Percentiles rank a stretch among this genome's conserved stretches.
Evolutionary conservation across 139 green algal genomes (phyloP).

Genomic region (Chlamydomonas applanata): DNA sequence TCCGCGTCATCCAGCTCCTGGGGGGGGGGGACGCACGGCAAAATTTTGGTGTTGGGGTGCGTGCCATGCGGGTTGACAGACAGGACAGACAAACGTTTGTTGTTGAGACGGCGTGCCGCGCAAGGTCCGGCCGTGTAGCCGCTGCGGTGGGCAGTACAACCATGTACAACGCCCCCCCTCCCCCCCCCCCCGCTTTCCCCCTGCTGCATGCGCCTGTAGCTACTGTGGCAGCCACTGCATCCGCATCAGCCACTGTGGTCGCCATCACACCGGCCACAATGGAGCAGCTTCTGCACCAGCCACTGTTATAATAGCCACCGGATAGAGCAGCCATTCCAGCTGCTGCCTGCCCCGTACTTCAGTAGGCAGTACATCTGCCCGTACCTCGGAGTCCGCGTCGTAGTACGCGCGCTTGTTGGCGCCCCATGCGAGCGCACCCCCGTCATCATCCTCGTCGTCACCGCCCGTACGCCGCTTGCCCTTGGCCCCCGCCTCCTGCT

Average conservation of each 20-base stretch:
- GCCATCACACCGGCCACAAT: background rate
- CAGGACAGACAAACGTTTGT: background rate
- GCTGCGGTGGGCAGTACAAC: too few relatives aligned
- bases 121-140: too few relatives aligned
- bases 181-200: too few relatives aligned
- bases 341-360: background rate
- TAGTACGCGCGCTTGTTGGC: slow-evolving; percentile 79
- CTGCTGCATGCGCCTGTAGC: too few relatives aligned
- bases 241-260: background rate
- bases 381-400: slow-evolving; percentile 51
- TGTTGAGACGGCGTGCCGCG: background rate
- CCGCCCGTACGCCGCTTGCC: slow-evolving; percentile 26
- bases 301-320: background rate
- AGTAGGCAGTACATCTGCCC: background rate
- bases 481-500: background rate
- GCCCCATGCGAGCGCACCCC: slow-evolving; percentile 49
- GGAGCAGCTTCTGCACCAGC: background rate
- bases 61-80: background rate
- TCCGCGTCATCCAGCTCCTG: slow-evolving; percentile 63
- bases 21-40: background rate
- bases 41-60: background rate
- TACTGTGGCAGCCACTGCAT: background rate
- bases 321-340: background rate
- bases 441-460: slow-evolving; percentile 25
- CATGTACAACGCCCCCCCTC: too few relatives aligned